phyloP scores from a whole-genome alignment of 2,329 filamentous ascomycete genomes.

The Gaeumannomyces tritici region DNA sequence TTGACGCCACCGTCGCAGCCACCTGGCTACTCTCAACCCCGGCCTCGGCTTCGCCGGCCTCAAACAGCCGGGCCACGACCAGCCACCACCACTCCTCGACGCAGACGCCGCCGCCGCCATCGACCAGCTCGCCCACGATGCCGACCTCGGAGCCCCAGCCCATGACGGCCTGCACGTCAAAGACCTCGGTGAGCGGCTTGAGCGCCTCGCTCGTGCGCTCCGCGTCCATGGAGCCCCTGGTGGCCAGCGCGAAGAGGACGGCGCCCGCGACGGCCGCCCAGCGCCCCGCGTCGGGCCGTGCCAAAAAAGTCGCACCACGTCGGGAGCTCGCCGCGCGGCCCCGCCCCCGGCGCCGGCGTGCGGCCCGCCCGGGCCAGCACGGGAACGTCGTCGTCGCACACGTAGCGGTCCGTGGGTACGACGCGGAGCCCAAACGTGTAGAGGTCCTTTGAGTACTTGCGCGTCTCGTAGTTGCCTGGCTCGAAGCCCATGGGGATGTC shows the following conservation, averaged over 20 bases:
- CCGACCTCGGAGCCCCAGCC: slow-evolving; percentile 49
- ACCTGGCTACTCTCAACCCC: not conserved
- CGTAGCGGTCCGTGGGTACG: slow-evolving; percentile 47
- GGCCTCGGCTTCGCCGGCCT: not conserved
- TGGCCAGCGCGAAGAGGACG: slow-evolving; percentile 52
- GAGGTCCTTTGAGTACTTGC: slow-evolving; percentile 55
- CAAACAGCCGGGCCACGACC: slow-evolving; percentile 31
- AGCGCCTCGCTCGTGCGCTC: slow-evolving; percentile 44
- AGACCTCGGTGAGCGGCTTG: slow-evolving; percentile 48
- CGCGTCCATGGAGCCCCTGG: slow-evolving; percentile 47
- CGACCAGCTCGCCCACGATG: slow-evolving; percentile 32
- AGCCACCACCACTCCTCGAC: slow-evolving; percentile 61
- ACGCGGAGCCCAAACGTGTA: slow-evolving; percentile 55
- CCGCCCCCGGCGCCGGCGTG: slow-evolving; percentile 8
- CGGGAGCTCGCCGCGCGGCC: slow-evolving; percentile 44
- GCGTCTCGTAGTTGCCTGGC: slow-evolving; percentile 61
- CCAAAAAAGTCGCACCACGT: slow-evolving; percentile 67
- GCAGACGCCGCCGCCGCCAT: slow-evolving; percentile 19
- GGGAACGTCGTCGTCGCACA: slow-evolving; percentile 24
- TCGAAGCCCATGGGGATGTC: slow-evolving; percentile 61
- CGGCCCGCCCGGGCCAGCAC: not conserved
- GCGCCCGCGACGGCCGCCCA: slow-evolving; percentile 58
- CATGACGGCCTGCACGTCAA: slow-evolving; percentile 50
- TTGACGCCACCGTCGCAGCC: too few species aligned
- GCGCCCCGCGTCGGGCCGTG: slow-evolving; percentile 42